Evolutionary conservation across 108 stramenopile genomes (phyloP).

Genomic region (Stephanodiscus minutulus): DNA sequence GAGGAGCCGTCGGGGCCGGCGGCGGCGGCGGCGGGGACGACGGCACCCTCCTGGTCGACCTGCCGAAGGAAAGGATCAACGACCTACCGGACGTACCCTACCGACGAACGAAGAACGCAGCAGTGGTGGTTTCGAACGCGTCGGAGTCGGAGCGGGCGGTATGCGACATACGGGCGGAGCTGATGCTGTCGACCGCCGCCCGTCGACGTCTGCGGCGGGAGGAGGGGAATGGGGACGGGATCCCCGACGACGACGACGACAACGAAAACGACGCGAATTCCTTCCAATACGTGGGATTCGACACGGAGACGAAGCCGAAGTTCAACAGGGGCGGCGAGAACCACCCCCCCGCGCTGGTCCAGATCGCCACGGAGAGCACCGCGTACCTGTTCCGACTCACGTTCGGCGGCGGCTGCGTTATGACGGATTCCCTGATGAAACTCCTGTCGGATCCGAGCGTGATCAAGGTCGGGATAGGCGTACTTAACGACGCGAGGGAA

Average conservation of each 20-base stretch:
- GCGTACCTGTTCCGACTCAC: constrained; percentile 11
- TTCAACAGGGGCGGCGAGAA: not conserved
- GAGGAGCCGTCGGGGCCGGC: too few relatives aligned
- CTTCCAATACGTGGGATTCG: constrained; percentile 13
- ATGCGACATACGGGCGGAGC: constrained; percentile 3
- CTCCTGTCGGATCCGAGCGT: constrained; percentile 9
- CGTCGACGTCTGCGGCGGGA: too few relatives aligned
- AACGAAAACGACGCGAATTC: not conserved
- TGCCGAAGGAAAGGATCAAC: constrained; percentile 1
- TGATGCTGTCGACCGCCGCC: not conserved
- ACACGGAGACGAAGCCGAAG: constrained; percentile 4
- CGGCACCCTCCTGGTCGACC: not conserved
- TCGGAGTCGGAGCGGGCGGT: not conserved
- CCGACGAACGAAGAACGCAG: not conserved
- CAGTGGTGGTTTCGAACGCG: not conserved
- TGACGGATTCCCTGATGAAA: not conserved
- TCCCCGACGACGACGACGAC: not conserved
- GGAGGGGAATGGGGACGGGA: not conserved
- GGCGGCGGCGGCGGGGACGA: not conserved
- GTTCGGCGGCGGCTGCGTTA: too few relatives aligned
- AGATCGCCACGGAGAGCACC: constrained; percentile 1
- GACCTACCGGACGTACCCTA: not conserved
- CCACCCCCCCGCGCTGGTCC: constrained; percentile 3
- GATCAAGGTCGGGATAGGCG: constrained; percentile 16
- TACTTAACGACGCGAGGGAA: not conserved